Percentiles rank a stretch among this genome's conserved stretches.
Conservation (phyloP, 139 green algal species). For the Coelastrella sp. region DNA sequence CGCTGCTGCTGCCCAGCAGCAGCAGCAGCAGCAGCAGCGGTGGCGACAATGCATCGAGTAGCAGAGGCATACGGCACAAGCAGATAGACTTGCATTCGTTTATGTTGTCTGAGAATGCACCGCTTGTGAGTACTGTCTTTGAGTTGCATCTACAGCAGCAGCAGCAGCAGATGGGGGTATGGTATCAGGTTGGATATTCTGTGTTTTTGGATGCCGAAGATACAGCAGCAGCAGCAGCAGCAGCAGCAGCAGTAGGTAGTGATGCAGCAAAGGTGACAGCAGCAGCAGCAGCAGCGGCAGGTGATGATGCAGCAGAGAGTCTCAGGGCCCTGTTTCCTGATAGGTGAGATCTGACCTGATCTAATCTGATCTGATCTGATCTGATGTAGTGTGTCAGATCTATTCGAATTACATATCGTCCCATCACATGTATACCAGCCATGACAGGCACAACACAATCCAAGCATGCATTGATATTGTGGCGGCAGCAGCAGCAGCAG, state of each 20-base stretch:
- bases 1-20: constrained; percentile 13
- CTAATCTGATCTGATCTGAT: no score
- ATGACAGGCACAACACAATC: no score
- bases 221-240: neutral
- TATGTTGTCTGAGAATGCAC: neutral
- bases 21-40: neutral
- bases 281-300: neutral
- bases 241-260: neutral
- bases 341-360: neutral
- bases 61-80: neutral
- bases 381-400: neutral
- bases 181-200: neutral
- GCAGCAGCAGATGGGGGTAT: neutral
- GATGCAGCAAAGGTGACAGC: neutral
- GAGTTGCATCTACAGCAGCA: neutral
- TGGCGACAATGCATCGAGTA: neutral
- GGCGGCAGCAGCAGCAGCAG: no score
- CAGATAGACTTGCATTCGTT: neutral
- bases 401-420: neutral
- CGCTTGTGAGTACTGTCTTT: neutral
- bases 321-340: neutral
- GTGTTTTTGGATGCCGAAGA: neutral
- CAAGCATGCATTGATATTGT: no score
- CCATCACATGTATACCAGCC: neutral
- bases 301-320: constrained; percentile 3